Evolutionary conservation across 2,329 filamentous ascomycete species (phyloP).

Genomic region (Colletotrichum magnum): DNA sequence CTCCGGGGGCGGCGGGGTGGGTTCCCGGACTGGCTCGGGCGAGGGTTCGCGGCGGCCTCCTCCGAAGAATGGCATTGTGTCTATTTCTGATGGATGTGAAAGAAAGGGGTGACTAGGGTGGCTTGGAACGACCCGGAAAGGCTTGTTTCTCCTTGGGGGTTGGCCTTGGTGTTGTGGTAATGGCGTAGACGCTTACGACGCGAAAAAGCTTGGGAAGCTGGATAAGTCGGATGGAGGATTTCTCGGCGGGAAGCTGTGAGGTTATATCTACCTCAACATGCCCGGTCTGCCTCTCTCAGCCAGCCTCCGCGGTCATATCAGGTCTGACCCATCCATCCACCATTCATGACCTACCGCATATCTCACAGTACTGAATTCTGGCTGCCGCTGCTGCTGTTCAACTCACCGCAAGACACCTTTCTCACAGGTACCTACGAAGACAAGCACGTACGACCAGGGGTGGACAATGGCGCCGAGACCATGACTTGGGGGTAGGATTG

Average conservation of each 20-base stretch:
- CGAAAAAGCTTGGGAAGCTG: slow-evolving; percentile 36
- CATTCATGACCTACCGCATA: not conserved
- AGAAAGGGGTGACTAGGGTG: not conserved
- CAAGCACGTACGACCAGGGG: no score
- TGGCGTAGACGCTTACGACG: slow-evolving; percentile 21
- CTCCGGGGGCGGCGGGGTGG: slow-evolving; percentile 44
- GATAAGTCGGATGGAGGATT: slow-evolving; percentile 26
- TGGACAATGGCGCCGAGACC: slow-evolving; percentile 27
- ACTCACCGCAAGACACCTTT: not conserved
- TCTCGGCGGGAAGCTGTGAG: slow-evolving; percentile 28
- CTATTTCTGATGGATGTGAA: not conserved
- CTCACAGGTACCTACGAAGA: no score
- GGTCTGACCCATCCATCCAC: not conserved
- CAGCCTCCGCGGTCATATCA: slow-evolving; percentile 1
- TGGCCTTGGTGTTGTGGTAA: not conserved
- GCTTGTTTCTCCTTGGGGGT: slow-evolving; percentile 24
- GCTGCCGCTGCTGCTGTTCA: slow-evolving; percentile 5
- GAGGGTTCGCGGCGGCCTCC: slow-evolving; percentile 48
- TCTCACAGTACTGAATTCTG: not conserved
- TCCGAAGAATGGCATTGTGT: slow-evolving; percentile 45
- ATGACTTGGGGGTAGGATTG: not conserved
- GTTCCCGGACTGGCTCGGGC: slow-evolving; percentile 51
- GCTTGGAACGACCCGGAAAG: slow-evolving; percentile 2
- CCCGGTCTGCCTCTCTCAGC: not conserved
- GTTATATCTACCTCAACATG: slow-evolving; percentile 29